Evolutionary conservation across 805 yeast genomes (phyloP).

Genomic region (Cyberlindnera mississippiensis): DNA sequence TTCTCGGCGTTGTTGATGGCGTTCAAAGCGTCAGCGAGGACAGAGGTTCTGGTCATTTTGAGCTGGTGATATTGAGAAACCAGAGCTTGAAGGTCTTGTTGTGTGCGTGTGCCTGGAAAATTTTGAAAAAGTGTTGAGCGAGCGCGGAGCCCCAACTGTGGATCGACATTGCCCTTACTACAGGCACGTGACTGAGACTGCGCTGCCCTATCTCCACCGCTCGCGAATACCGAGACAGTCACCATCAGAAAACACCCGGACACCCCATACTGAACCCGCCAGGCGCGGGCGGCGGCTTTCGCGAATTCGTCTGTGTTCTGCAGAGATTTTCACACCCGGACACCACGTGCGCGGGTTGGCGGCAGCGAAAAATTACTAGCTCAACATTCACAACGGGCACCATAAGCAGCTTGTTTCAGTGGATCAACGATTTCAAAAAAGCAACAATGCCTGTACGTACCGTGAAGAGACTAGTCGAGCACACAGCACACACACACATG

Average conservation of each 20-base stretch:
- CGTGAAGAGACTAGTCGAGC: conserved; percentile 4
- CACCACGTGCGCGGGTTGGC: conserved; percentile 3
- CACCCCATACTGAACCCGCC: conserved; percentile 4
- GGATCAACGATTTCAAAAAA: conserved; percentile 26
- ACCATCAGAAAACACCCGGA: conserved; percentile 1
- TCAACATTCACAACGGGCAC: conserved; percentile 21
- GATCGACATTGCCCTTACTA: conserved; percentile 4
- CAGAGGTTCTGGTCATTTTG: conserved; percentile 95
- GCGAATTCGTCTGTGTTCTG: conserved; percentile 3
- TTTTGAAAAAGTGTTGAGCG: conserved; percentile 16
- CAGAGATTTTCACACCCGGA: conserved; percentile 6
- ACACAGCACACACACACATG: background rate
- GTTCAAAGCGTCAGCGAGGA: conserved; percentile 97
- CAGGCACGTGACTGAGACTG: conserved; percentile 8
- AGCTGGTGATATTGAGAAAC: conserved; percentile 11
- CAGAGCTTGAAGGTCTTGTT: background rate
- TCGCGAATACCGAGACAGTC: conserved; percentile 2
- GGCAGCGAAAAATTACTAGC: conserved; percentile 22
- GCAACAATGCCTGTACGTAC: conserved; percentile 41
- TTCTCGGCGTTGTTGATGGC: conserved; percentile 98
- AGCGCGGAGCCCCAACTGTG: conserved; percentile 3
- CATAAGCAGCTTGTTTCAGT: background rate
- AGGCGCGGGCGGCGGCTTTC: background rate
- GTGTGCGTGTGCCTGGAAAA: conserved; percentile 14
- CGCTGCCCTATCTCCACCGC: conserved; percentile 1